Evolutionary conservation across 1,284 basidiomycete species (phyloP).

Genomic region (Trametes sp.): DNA sequence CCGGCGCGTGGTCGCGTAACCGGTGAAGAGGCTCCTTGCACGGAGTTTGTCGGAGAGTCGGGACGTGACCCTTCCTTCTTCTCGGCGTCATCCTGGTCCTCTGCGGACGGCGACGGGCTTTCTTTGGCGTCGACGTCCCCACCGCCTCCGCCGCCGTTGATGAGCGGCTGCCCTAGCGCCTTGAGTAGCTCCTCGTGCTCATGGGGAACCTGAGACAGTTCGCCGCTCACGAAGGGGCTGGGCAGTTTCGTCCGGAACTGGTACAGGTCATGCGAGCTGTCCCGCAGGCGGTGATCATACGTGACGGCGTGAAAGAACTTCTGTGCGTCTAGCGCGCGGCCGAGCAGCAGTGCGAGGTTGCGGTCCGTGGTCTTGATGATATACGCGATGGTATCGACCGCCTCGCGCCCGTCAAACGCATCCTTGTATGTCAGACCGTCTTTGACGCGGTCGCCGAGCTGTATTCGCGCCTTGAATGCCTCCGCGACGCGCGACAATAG

Average conservation of each 20-base stretch:
- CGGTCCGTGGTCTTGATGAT: constrained; percentile 99
- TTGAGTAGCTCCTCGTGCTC: constrained; percentile 45
- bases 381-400: constrained; percentile 95
- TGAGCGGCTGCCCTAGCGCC: constrained; percentile 35
- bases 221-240: constrained; percentile 83
- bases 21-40: constrained; percentile 38
- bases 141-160: constrained; percentile 32
- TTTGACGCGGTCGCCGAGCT: constrained; percentile 84
- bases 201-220: constrained; percentile 53
- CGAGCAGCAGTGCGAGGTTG: constrained; percentile 93
- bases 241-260: constrained; percentile 85
- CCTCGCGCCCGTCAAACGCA: constrained; percentile 95
- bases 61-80: constrained; percentile 46
- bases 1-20: constrained; percentile 50
- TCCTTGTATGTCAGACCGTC: constrained; percentile 97
- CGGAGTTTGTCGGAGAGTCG: constrained; percentile 48
- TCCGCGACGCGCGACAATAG: constrained; percentile 94
- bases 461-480: constrained; percentile 88
- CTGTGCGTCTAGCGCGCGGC: constrained; percentile 95
- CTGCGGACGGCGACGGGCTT: constrained; percentile 48
- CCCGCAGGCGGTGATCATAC: constrained; percentile 95
- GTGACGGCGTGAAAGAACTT: constrained; percentile 99
- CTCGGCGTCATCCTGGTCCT: constrained; percentile 46
- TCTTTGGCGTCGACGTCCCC: constrained; percentile 37
- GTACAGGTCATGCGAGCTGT: constrained; percentile 91